Conservation (phyloP, 2,329 filamentous ascomycete genomes). For the Diaporthe velutina region DNA sequence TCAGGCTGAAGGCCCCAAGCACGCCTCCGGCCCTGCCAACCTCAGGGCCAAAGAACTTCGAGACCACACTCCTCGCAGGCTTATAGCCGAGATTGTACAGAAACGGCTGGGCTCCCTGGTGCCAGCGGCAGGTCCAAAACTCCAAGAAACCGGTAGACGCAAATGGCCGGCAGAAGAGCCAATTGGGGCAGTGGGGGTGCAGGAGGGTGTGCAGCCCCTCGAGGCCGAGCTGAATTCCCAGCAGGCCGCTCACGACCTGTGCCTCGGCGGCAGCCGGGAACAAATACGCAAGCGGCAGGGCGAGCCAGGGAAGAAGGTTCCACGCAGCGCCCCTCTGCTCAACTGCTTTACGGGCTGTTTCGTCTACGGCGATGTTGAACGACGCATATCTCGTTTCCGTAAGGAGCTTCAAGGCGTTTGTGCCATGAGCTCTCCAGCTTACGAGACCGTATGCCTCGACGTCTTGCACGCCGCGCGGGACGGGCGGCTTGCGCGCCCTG, state of each 20-base stretch:
- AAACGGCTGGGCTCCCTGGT: conserved; percentile 19
- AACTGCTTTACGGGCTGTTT: background rate
- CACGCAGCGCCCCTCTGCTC: background rate
- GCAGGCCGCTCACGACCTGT: conserved; percentile 16
- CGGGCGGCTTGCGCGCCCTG: conserved; percentile 8
- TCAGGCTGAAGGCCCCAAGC: conserved; percentile 25
- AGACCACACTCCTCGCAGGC: background rate
- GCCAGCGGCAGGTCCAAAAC: conserved; percentile 31
- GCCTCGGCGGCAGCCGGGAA: conserved; percentile 11
- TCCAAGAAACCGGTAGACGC: background rate
- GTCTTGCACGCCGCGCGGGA: background rate
- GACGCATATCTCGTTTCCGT: conserved; percentile 30
- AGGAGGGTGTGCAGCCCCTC: conserved; percentile 9
- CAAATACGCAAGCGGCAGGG: conserved; percentile 7
- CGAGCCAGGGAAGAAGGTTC: background rate
- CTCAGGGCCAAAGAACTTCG: background rate
- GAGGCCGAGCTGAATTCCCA: conserved; percentile 15
- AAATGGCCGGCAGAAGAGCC: conserved; percentile 24
- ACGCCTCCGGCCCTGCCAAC: conserved; percentile 20
- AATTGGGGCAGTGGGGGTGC: conserved; percentile 15
- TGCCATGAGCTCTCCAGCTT: background rate
- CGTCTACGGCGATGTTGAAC: conserved; percentile 31
- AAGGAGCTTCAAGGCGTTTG: conserved; percentile 17
- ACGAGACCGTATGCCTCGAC: background rate
- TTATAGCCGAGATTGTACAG: conserved; percentile 20